Conservation (phyloP, 371 early-diverging fungal species). For the Quaeritorhiza haematococci region DNA sequence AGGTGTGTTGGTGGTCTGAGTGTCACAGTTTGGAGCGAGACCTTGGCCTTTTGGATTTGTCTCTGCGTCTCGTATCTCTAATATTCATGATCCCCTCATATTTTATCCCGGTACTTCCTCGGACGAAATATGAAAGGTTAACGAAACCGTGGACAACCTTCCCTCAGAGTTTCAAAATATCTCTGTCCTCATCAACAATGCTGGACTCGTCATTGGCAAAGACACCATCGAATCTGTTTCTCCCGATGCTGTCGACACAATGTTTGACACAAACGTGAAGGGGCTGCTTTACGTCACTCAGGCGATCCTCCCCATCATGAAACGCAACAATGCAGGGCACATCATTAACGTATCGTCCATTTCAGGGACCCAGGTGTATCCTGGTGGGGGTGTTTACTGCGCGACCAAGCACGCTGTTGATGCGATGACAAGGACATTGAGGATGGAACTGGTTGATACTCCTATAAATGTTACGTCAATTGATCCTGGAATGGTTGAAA, state of each 20-base stretch:
- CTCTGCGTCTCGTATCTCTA: too few species aligned
- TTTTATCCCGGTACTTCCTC: slow-evolving; percentile 44
- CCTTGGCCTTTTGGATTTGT: too few species aligned
- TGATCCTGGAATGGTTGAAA: slow-evolving; percentile 49
- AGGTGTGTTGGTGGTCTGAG: slow-evolving; percentile 6
- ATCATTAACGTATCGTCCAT: slow-evolving; percentile 87
- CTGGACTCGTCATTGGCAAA: slow-evolving; percentile 75
- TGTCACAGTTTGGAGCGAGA: neutral
- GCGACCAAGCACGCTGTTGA: slow-evolving; percentile 88
- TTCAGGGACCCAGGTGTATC: slow-evolving; percentile 60
- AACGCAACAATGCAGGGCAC: slow-evolving; percentile 61
- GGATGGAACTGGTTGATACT: slow-evolving; percentile 74
- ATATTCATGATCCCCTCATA: neutral
- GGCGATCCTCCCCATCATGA: slow-evolving; percentile 59
- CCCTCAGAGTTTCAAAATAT: slow-evolving; percentile 55
- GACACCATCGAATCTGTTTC: slow-evolving; percentile 65
- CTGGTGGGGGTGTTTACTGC: slow-evolving; percentile 82
- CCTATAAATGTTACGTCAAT: slow-evolving; percentile 64
- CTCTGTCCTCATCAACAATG: slow-evolving; percentile 75
- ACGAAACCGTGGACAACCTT: slow-evolving; percentile 43
- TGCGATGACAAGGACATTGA: slow-evolving; percentile 66
- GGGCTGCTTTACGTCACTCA: slow-evolving; percentile 65
- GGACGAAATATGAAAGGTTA: too few species aligned
- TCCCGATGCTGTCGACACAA: slow-evolving; percentile 64
- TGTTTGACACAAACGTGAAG: slow-evolving; percentile 90